Conservation (phyloP, 2,329 filamentous ascomycete species). For the Stenocarpella maydis region DNA sequence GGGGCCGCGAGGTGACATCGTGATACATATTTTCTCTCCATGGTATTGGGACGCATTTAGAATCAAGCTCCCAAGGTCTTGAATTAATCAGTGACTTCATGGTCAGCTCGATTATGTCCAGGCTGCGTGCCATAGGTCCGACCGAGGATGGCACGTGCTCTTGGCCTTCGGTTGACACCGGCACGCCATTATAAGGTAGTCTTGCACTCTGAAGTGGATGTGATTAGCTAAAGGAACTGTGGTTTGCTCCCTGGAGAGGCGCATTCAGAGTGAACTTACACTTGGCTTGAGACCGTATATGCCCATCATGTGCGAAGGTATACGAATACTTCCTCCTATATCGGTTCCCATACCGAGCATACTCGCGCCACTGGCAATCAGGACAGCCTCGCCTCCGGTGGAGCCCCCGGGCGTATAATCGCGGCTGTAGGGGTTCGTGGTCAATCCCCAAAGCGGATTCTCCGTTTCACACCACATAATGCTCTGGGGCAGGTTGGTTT, state of each 20-base stretch:
- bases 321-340: conserved; percentile 59
- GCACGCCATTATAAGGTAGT: conserved; percentile 64
- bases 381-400: conserved; percentile 52
- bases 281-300: conserved; percentile 59
- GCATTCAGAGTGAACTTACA: conserved; percentile 49
- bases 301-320: conserved; percentile 56
- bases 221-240: not conserved
- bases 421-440: conserved; percentile 53
- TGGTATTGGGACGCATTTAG: conserved; percentile 59
- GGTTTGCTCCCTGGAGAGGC: no score
- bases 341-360: conserved; percentile 59
- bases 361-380: conserved; percentile 51
- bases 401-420: conserved; percentile 49
- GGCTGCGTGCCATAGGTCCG: conserved; percentile 64
- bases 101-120: conserved; percentile 57
- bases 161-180: conserved; percentile 70
- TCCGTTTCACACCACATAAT: conserved; percentile 66
- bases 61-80: conserved; percentile 63
- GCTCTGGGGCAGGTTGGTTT: conserved; percentile 54
- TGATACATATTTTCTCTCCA: conserved; percentile 59
- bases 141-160: conserved; percentile 70
- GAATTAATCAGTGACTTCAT: conserved; percentile 57
- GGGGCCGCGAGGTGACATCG: conserved; percentile 49
- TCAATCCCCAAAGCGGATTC: conserved; percentile 60
- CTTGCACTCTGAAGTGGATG: conserved; percentile 56